Evolutionary conservation across 1,284 basidiomycete species (phyloP), one percentile per base, ranked within the genome.

Genomic region (Anthracocystis walkeri): DNA sequence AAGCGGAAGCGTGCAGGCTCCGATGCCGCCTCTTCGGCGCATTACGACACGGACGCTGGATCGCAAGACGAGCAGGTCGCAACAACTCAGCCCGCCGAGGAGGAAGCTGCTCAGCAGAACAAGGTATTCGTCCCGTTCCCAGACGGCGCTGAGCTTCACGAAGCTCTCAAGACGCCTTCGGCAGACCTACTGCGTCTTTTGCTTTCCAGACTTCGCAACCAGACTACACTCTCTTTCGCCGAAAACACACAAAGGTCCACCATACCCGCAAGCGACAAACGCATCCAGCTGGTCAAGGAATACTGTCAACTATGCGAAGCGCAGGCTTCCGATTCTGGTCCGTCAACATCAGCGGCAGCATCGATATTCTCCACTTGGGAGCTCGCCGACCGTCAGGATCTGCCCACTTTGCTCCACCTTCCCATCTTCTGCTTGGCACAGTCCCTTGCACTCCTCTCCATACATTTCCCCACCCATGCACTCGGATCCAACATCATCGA

Each of bases 381-480:
- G 44, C 60, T 76, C 6, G 74, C 74, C 3, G 65, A 76, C 35
- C 65, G 65, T 21, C 74, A 76, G 38, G 59, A 71, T 25, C 63
- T 80, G 4, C 49, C 63, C 1, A 61, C 76, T 0, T 51, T 84
- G 29, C 56, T 78, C 1, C 69, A 80, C 4, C 61, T 83, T 14
- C 71, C 77, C 27, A 75, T 78, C 55, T 79, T 79, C 51, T 69
- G 68, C n/a, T 65, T 83, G 1, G 75, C 81, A n/a, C 78, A 83
- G 55, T 45, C 82, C 0, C 75, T 83, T 11, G 62, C 65, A 4
- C 64, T 83, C 20, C 77, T 83, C 7, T 79, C 79, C 5, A 64
- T 73, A 23, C 81, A 83, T 53, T 79, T 75, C 41, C 81, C 82
- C 0, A 80, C 70, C 8, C 81, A 83, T n/a, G 64, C 69, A 1